A percentile compares a stretch with the other conserved stretches of the same genome.
phyloP scores from a whole-genome alignment of 345 rosid species.

The Sapria himalayana region DNA sequence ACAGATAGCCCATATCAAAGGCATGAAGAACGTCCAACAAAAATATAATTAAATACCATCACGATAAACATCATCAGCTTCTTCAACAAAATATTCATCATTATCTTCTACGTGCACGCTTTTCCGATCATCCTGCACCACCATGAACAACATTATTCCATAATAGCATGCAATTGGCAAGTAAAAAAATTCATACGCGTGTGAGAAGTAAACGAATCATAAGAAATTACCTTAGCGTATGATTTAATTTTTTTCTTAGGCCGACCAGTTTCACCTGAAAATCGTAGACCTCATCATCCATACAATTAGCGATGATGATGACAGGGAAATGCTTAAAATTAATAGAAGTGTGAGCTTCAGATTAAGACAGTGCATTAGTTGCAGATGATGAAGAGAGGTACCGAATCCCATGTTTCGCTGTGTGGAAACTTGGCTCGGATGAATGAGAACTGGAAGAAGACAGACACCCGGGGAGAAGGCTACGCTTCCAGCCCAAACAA shows the following conservation, averaged over 20 bases:
- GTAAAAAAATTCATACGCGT: background rate
- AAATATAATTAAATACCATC: slow-evolving; percentile 25
- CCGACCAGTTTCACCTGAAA: slow-evolving; percentile 53
- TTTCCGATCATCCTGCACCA: slow-evolving; percentile 42
- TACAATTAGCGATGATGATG: no score
- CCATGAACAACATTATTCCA: background rate
- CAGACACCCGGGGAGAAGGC: no score
- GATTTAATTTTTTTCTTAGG: slow-evolving; percentile 42
- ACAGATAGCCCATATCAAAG: background rate
- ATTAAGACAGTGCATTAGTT: no score
- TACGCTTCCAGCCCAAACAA: no score
- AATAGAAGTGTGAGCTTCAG: no score
- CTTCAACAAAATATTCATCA: slow-evolving; percentile 27
- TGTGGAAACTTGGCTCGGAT: no score
- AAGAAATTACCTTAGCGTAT: slow-evolving; percentile 25
- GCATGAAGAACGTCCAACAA: background rate
- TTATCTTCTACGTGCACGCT: slow-evolving; percentile 26
- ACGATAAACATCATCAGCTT: slow-evolving; percentile 39
- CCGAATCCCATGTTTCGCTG: no score
- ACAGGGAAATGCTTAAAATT: no score
- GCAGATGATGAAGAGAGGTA: no score
- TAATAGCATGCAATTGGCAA: background rate
- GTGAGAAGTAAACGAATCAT: background rate
- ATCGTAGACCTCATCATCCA: no score
- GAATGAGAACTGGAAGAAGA: no score